Base-by-base conservation (phyloP, 75 land plant genomes). In the Isoetes taiwanensis region DNA sequence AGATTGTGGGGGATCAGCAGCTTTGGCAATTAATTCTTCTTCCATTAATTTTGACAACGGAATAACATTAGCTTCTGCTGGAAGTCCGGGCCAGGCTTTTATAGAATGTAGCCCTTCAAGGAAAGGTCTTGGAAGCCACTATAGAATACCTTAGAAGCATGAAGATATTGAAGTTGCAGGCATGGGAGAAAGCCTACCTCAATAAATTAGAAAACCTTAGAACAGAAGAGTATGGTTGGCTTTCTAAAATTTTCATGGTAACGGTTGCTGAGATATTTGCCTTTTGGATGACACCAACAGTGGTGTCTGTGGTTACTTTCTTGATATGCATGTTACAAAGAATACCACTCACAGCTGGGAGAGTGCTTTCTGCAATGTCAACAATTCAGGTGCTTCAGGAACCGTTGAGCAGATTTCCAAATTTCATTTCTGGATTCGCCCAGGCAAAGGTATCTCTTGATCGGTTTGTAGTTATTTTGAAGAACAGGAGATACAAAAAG, bases 401-500 rank as follows among this genome's bases (percentile, higher is more conserved):
- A 23, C 50, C 50, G 16, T 23, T 46, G 50, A 46, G 50, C 50
- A 46, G 50, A 19, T 46, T 46, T 23, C 50, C 50, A 19, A 23
- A 46, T 23, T 19, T 23, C 23, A 19, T 46, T 16, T 46, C 50
- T 23, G n/a, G 16, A 19, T n/a, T 46, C 50, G 50, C 16, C 16
- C 50, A 46, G 50, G 50, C 50, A 46, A 46, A 23, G 50, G 50
- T 46, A 19, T 46, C 50, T 46, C 50, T 46, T 23, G 21, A 23
- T 23, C 16, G 50, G 50, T 23, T 46, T 46, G 21, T 23, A 46
- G 19, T 16, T 46, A 19, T 23, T 46, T 46, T 16, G 21, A 19
- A 23, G 50, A 46, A 46, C 25, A 46, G 50, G 50, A 46, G 16
- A 19, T 46, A 19, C 50, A 46, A 46, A 23, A 6, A 6, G 50